phyloP scores from a whole-genome alignment of 331 rosid species.

The Ulmus americana region DNA sequence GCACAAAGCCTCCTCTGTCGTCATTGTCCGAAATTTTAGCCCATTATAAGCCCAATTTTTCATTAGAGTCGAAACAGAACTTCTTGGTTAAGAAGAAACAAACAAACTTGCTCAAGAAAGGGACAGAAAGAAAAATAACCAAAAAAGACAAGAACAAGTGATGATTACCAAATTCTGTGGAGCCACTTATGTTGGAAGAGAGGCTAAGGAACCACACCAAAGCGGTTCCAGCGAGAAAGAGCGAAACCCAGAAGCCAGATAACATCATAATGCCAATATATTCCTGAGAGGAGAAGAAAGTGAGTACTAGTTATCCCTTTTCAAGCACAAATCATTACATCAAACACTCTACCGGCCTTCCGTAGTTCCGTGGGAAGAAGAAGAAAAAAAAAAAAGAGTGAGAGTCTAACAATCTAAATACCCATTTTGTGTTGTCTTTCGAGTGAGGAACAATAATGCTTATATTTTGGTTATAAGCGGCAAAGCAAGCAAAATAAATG shows the following conservation, averaged over 20 bases:
- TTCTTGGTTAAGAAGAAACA: not conserved
- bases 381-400: conserved; percentile 18
- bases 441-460: conserved; percentile 8
- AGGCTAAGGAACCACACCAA: conserved; percentile 26
- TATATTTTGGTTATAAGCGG: not conserved
- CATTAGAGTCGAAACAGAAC: not conserved
- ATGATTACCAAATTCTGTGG: conserved; percentile 34
- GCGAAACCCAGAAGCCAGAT: conserved; percentile 38
- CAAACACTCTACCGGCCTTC: not conserved
- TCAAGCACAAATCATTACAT: conserved; percentile 2
- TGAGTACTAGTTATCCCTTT: no score
- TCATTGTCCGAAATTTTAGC: not conserved
- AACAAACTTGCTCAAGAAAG: not conserved
- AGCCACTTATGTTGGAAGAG: conserved; percentile 25
- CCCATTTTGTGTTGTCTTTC: conserved; percentile 13
- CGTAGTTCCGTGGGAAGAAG: not conserved
- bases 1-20: not conserved
- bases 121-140: not conserved
- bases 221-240: conserved; percentile 33
- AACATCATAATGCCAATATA: conserved; percentile 41
- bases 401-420: conserved; percentile 8
- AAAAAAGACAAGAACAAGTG: not conserved
- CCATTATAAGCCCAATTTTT: not conserved
- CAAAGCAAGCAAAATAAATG: not conserved
- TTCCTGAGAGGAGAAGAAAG: conserved; percentile 1